Base-by-base conservation (phyloP, 768 basidiomycete genomes). In the Brasilioporus rufonigricans region DNA sequence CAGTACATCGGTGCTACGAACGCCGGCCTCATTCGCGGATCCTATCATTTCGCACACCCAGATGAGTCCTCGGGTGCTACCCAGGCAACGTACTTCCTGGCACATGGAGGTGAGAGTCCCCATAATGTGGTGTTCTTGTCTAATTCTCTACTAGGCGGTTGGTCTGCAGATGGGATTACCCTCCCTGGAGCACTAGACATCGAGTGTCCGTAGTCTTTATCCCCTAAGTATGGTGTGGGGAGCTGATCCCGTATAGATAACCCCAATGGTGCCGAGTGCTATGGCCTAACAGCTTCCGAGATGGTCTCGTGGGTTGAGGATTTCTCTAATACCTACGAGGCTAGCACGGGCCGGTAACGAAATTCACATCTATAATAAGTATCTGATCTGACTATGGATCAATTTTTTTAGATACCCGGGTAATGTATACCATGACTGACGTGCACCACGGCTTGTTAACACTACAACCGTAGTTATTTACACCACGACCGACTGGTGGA, bases 401-500 rank as follows among this genome's bases (percentile, higher is more conserved):
- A 24, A 24, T 24, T 19, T 48, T 38, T 18, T 24, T 53, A 78
- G 80, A 24, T 79, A 71, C 57, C 78, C 77, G 35, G 69, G 80
- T 76, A 26, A 61, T 31, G 6, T 18, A 21, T 35, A 2, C 36
- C 26, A 13, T 19, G 48, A 36, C 60, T 66, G 33, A 47, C 36
- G 21, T 7, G 1, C 16, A n/a, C 23, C n/a, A 16, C 6, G 26
- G 3, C 19, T 44, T 43, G 26, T 23, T 60, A 27, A 64, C 43
- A 12, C 36, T 18, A 19, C 9, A 18, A 2, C 10, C 35, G 5
- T 51, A 79, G 81, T 81, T 36, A 83, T 86, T 52, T 86, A 86
- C 60, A 81, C 81, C 27, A 83, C 80, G 4, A 85, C 82, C 12
- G 73, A 79, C 64, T 87, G 86, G 86, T 88, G 86, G 86, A 79